A percentile compares a stretch with the other conserved stretches of the same genome.
phyloP scores from a whole-genome alignment of 2,329 filamentous ascomycete genomes.

The Ceratocystis huliohia region DNA sequence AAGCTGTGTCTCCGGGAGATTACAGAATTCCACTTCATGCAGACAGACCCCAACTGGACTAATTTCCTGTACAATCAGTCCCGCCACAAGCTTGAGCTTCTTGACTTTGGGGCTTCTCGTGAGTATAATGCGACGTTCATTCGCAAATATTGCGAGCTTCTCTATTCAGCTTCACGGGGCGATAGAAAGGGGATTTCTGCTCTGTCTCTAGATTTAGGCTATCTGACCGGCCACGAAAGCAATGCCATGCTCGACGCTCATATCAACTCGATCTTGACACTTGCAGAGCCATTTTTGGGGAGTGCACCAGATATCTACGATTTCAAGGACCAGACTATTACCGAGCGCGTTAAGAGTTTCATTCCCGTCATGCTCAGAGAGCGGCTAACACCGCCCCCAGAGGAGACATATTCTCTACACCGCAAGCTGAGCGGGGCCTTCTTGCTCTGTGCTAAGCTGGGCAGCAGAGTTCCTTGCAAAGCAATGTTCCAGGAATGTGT shows the following conservation, averaged over 20 bases:
- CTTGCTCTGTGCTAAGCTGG: constrained; percentile 73
- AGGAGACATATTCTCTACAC: constrained; percentile 94
- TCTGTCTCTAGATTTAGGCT: constrained; percentile 67
- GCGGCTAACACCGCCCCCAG: constrained; percentile 76
- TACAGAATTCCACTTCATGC: constrained; percentile 93
- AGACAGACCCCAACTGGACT: constrained; percentile 98
- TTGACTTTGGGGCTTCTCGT: constrained; percentile 89
- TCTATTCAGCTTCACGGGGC: constrained; percentile 62
- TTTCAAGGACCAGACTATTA: constrained; percentile 90
- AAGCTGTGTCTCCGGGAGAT: constrained; percentile 88
- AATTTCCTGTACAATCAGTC: constrained; percentile 84
- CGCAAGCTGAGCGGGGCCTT: constrained; percentile 93
- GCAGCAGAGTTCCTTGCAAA: constrained; percentile 68
- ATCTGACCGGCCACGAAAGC: constrained; percentile 83
- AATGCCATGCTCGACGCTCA: constrained; percentile 80
- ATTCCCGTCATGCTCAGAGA: constrained; percentile 92
- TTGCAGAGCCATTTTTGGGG: constrained; percentile 78
- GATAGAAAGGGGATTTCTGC: constrained; percentile 52
- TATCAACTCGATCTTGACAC: constrained; percentile 70
- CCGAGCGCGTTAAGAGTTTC: constrained; percentile 72
- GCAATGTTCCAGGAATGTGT: constrained; percentile 54
- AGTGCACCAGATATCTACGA: constrained; percentile 75
- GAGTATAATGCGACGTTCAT: constrained; percentile 76
- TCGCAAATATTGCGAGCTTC: constrained; percentile 61
- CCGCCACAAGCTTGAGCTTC: constrained; percentile 64